Conservation (phyloP, 805 yeast species). For the Ogataea minuta region DNA sequence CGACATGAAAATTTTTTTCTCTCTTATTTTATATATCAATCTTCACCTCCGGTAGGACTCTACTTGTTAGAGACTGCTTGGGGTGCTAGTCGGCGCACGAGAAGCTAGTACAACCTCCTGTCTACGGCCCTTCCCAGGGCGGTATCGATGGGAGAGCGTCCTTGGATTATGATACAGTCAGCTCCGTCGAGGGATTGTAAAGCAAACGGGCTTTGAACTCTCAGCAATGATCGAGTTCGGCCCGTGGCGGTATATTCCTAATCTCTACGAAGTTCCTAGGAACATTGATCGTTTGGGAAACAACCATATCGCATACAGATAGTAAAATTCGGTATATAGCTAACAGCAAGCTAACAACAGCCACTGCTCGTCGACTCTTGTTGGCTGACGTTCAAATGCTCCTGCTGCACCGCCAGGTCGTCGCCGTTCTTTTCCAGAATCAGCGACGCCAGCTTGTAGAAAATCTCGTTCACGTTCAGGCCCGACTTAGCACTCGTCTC, state of each 20-base stretch:
- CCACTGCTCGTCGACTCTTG: conserved; percentile 22
- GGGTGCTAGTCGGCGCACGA: conserved; percentile 35
- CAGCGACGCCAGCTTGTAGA: conserved; percentile 81
- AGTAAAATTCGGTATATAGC: conserved; percentile 1
- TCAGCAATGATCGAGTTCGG: conserved; percentile 57
- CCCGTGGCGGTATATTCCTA: conserved; percentile 98
- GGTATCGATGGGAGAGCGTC: conserved; percentile 30
- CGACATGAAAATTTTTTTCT: conserved; percentile 21
- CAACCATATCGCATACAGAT: conserved; percentile 98
- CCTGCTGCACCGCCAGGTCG: conserved; percentile 32
- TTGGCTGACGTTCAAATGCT: conserved; percentile 30
- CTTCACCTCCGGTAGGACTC: conserved; percentile 35
- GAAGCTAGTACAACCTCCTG: conserved; percentile 36
- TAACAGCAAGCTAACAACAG: conserved; percentile 17
- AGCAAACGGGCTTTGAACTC: conserved; percentile 41
- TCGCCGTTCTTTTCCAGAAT: conserved; percentile 74
- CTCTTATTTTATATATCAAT: conserved; percentile 33
- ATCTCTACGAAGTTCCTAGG: conserved; percentile 88
- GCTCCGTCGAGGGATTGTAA: conserved; percentile 99
- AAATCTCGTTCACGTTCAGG: conserved; percentile 87
- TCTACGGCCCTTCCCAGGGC: conserved; percentile 22
- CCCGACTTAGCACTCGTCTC: conserved; percentile 97
- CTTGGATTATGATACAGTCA: conserved; percentile 59
- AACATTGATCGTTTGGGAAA: conserved; percentile 98
- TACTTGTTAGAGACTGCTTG: conserved; percentile 22